Base-by-base conservation (phyloP, 352 stramenopile species). In the Thraustochytrium sp. region DNA sequence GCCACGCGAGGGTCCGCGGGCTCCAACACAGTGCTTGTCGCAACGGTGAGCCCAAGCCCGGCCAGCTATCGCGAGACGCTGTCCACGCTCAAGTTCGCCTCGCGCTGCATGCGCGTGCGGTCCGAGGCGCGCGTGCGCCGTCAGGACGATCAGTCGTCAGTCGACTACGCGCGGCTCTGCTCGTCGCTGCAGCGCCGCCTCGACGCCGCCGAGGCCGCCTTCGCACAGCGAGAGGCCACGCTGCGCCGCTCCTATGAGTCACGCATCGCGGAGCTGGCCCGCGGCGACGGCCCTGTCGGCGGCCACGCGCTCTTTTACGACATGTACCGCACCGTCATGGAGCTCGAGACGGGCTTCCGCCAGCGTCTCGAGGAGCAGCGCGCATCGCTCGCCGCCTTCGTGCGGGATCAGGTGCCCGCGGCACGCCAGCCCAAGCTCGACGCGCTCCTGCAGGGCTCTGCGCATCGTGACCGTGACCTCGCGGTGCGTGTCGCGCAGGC, bases 21-120 rank as follows among this genome's bases (percentile, higher is more conserved):
- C 56, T 93, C 89, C 11, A 96, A 95, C 76, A 97, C 93, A 46
- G 93, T 94, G 80, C 94, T 97, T 85, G 94, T 97, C 37, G 92
- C 92, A 8, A 97, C 92, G 8, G 85, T 97, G 3, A 95, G 91
- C 4, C 93, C 93, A 8, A 92, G 91, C 0, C 23, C 90, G 18
- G 89, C 94, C 76, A 96, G 91, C 82, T 86, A 94, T 36, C 91
- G 97, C 26, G 93, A 97, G 84, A 96, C 91, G 3, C 93, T 97
- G 38, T 95, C 92, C 18, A 97, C 94, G 42, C 89, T 97, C 31
- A 95, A 96, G 85, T 97, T 97, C 77, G 93, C 93, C 16, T 51
- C 26, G n/a, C 34, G 85, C 3, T 87, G 85, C 48, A 87, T 87
- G 85, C 76, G 76, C 34, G 85, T 87, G 21, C 54, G 74, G 31